Percentiles rank a stretch among this genome's conserved stretches.
Conservation (phyloP, 1,284 basidiomycete species). For the Boletus hoseneyae region DNA sequence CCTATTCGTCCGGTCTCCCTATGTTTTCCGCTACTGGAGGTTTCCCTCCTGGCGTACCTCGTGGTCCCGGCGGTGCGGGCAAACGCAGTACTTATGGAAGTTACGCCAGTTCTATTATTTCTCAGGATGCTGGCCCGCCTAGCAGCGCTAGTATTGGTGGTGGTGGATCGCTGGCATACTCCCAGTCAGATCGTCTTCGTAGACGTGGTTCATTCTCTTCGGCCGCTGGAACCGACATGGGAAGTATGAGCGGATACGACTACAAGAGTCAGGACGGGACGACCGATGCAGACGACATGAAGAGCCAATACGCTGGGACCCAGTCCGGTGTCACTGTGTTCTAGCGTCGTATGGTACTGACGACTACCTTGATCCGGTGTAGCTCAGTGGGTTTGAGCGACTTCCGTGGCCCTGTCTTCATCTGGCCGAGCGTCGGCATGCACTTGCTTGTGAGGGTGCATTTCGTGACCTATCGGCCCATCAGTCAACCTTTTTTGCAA, state of each 20-base stretch:
- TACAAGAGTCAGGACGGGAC: constrained; percentile 85
- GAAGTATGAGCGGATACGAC: constrained; percentile 74
- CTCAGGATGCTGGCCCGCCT: constrained; percentile 75
- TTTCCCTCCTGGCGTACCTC: constrained; percentile 61
- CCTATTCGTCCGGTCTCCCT: constrained; percentile 87
- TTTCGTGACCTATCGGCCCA: constrained; percentile 3
- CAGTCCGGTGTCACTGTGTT: constrained; percentile 82
- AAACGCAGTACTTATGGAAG: constrained; percentile 78
- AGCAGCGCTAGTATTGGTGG: constrained; percentile 46
- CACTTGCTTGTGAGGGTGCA: constrained; percentile 10
- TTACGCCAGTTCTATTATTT: constrained; percentile 89
- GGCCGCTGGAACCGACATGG: constrained; percentile 70
- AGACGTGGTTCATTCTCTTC: constrained; percentile 72
- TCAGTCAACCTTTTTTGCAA: constrained; percentile 17
- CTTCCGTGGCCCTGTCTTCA: constrained; percentile 2
- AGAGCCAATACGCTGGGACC: constrained; percentile 78
- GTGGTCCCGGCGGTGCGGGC: constrained; percentile 46
- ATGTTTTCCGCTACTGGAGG: constrained; percentile 73
- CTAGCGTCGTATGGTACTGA: constrained; percentile 34
- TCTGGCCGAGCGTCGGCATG: constrained; percentile 13
- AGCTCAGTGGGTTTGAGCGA: constrained; percentile 17
- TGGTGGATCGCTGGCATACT: constrained; percentile 61
- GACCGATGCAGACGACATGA: constrained; percentile 75
- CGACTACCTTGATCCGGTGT: constrained; percentile 5
- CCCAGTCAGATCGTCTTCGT: constrained; percentile 72